phyloP scores from a whole-genome alignment of 2,329 filamentous ascomycete genomes.

The Dactylonectria estremocensis region DNA sequence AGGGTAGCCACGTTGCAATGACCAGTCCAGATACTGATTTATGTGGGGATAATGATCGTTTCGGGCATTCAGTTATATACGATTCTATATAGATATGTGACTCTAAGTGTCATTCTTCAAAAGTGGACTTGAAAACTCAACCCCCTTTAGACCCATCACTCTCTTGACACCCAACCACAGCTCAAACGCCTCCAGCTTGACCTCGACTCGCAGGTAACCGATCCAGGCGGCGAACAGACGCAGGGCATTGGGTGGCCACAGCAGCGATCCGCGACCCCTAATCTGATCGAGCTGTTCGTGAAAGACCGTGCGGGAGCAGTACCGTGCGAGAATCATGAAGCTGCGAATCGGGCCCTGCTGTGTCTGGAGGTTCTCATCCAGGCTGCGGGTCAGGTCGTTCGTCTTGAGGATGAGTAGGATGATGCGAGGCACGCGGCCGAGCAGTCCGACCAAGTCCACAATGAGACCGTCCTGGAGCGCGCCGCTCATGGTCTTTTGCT shows the following conservation, averaged over 20 bases:
- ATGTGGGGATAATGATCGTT: neutral
- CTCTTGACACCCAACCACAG: slow-evolving; percentile 72
- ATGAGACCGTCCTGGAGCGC: slow-evolving; percentile 91
- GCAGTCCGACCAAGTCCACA: slow-evolving; percentile 87
- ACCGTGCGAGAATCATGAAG: slow-evolving; percentile 78
- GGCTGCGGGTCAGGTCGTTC: slow-evolving; percentile 92
- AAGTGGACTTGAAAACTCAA: slow-evolving; percentile 47
- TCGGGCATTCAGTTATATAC: slow-evolving; percentile 36
- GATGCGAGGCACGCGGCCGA: slow-evolving; percentile 90
- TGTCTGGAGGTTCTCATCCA: slow-evolving; percentile 92
- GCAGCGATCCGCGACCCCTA: slow-evolving; percentile 65
- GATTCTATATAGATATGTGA: slow-evolving; percentile 41
- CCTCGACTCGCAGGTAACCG: slow-evolving; percentile 71
- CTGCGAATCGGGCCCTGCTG: slow-evolving; percentile 75
- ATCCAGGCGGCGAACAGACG: slow-evolving; percentile 70
- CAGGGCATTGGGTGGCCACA: slow-evolving; percentile 71
- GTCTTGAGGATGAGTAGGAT: slow-evolving; percentile 98
- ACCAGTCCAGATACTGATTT: no score
- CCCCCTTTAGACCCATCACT: slow-evolving; percentile 53
- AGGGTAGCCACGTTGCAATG: neutral
- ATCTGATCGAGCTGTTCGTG: slow-evolving; percentile 75
- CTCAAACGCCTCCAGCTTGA: slow-evolving; percentile 76
- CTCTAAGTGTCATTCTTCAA: slow-evolving; percentile 36
- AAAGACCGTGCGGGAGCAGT: slow-evolving; percentile 77
- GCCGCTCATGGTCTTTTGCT: slow-evolving; percentile 89